Percentiles rank a stretch among this genome's conserved stretches.
These are phyloP conservation scores for Trichosporon coremiiforme DNA, from an alignment of 1,284 basidiomycete genomes.

Conservation along the genomic window DNA sequence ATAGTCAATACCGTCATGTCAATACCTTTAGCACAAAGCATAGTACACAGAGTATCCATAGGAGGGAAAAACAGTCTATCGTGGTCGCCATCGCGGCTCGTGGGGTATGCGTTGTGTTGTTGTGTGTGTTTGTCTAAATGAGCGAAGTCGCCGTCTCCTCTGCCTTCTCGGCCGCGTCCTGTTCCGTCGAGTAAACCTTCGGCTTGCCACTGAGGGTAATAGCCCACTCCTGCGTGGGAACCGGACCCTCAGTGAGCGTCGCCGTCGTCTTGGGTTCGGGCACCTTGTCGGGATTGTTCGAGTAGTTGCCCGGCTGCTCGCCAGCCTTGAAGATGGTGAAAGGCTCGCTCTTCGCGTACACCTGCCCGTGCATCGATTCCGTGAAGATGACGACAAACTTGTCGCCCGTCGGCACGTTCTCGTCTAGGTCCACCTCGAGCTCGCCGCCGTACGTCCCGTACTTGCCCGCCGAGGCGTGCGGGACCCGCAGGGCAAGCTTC, in stretches of 20 bases:
- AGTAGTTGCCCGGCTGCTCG: slow-evolving; percentile 40
- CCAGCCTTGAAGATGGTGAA: slow-evolving; percentile 47
- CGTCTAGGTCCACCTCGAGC: slow-evolving; percentile 50
- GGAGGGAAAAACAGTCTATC: background rate
- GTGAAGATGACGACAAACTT: slow-evolving; percentile 52
- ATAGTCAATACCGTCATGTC: slow-evolving; percentile 4
- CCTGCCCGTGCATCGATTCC: slow-evolving; percentile 48
- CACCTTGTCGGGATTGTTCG: slow-evolving; percentile 19
- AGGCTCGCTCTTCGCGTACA: slow-evolving; percentile 49
- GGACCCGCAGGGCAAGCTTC: slow-evolving; percentile 50
- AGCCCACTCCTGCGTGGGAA: slow-evolving; percentile 50
- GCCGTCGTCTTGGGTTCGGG: slow-evolving; percentile 37
- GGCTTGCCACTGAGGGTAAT: slow-evolving; percentile 44
- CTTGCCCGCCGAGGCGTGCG: slow-evolving; percentile 40
- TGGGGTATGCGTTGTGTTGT: too few relatives aligned
- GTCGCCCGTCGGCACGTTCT: slow-evolving; percentile 44
- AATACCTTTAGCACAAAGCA: background rate
- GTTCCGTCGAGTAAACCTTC: background rate
- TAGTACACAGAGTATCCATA: slow-evolving; percentile 20
- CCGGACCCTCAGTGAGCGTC: slow-evolving; percentile 43
- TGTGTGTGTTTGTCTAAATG: background rate
- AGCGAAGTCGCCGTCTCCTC: background rate
- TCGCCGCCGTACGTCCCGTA: slow-evolving; percentile 52
- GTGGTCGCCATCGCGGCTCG: background rate
- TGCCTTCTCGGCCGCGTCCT: background rate